Evolutionary conservation across 108 stramenopile genomes (phyloP).

Genomic region (Seminavis robusta): DNA sequence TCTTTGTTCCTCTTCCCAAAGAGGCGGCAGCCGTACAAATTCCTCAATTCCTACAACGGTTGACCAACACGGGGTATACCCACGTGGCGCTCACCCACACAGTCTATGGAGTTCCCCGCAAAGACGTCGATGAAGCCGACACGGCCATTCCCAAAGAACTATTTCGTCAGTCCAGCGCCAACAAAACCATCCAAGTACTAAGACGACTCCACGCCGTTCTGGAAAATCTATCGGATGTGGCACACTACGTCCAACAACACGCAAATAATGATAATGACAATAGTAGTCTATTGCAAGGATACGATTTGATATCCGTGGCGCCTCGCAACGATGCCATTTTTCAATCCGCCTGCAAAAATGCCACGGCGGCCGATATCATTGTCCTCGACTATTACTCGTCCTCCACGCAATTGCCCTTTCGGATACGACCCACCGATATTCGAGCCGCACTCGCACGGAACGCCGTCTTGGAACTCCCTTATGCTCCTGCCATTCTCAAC

Average conservation of each 20-base stretch:
- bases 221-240: conserved; percentile 67
- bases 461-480: conserved; percentile 58
- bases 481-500: conserved; percentile 63
- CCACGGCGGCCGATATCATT: conserved; percentile 47
- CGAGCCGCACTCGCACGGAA: conserved; percentile 37
- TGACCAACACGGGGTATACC: conserved; percentile 36
- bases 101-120: conserved; percentile 49
- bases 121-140: conserved; percentile 47
- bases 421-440: conserved; percentile 49
- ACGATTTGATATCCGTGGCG: conserved; percentile 66
- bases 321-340: conserved; percentile 65
- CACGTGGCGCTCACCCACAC: conserved; percentile 61
- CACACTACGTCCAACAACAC: conserved; percentile 11
- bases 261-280: background rate
- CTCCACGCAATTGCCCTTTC: conserved; percentile 46
- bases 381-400: conserved; percentile 60
- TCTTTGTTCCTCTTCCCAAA: conserved; percentile 30
- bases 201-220: conserved; percentile 62
- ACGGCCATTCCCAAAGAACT: conserved; percentile 29
- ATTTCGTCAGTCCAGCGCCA: background rate
- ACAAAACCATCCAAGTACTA: conserved; percentile 15
- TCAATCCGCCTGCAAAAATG: conserved; percentile 51
- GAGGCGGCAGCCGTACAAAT: background rate
- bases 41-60: conserved; percentile 19
- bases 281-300: conserved; percentile 36